Evolutionary conservation across 2,329 filamentous ascomycete genomes (phyloP).

Genomic region (Penicillium sp.): DNA sequence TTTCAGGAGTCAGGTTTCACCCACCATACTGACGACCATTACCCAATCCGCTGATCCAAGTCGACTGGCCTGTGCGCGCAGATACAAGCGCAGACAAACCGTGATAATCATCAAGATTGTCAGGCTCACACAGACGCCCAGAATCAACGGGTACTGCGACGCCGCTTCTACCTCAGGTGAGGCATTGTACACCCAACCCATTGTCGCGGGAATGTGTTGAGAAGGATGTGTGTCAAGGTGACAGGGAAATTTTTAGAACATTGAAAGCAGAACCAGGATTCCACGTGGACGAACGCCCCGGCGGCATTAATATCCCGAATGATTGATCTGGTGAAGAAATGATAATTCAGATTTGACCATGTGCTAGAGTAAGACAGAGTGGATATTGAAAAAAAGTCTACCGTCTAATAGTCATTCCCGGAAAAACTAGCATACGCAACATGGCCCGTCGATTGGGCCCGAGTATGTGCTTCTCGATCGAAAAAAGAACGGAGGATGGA

Average conservation of each 20-base stretch:
- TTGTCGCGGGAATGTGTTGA: constrained; percentile 30
- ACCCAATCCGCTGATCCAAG: constrained; percentile 55
- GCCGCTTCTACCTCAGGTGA: constrained; percentile 51
- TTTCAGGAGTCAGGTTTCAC: not conserved
- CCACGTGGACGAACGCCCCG: constrained; percentile 1
- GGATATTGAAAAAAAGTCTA: not conserved
- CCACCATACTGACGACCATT: constrained; percentile 42
- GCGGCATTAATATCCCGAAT: not conserved
- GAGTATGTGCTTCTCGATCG: not conserved
- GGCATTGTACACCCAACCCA: constrained; percentile 59
- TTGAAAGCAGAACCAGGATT: not conserved
- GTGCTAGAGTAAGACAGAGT: not conserved
- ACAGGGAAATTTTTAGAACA: not conserved
- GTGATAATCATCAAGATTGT: constrained; percentile 49
- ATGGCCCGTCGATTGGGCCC: not conserved
- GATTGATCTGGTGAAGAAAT: not conserved
- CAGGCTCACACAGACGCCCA: constrained; percentile 54
- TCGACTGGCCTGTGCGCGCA: constrained; percentile 49
- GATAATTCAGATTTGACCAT: not conserved
- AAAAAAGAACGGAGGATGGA: not conserved
- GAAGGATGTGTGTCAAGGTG: not conserved
- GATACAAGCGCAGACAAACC: constrained; percentile 49
- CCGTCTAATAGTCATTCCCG: not conserved
- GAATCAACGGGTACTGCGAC: constrained; percentile 55
- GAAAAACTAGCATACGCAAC: no score